Base-by-base conservation (phyloP, 495 filamentous ascomycete genomes). In the Aspergillus ellipticus region DNA sequence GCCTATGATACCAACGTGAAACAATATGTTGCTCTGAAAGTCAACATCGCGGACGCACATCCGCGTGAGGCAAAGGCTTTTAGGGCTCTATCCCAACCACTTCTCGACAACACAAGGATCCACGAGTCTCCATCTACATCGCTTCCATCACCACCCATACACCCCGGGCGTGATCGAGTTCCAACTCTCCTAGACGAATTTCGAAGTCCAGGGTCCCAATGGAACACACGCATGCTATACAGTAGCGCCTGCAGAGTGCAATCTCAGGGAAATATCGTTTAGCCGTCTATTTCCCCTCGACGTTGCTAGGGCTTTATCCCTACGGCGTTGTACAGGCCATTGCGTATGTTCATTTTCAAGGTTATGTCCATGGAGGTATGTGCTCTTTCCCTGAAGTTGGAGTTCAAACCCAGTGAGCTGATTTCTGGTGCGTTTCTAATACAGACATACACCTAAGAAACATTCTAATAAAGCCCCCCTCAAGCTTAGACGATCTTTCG, bases 391-490 rank as follows among this genome's bases (percentile, higher is more conserved):
- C 13, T 1, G 39, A 42, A 37, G 24, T 17, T 42, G 19, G 10
- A 4, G 5, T 26, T 54, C 39, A 33, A 13, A 4, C 28, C 11
- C 15, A 22, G 10, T 17, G 11, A 51, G 20, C 56, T 53, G 43
- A 59, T 41, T 41, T 49, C n/a, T n/a, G n/a, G n/a, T n/a, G n/a
- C n/a, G n/a, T 24, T 46, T 22, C 21, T 2, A 24, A 26, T 57
- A 21, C 58, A 72, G 67, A 75, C 64, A 59, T 76, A 26, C 72
- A 75, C 54, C 49, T 74, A 7, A 46, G 62, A 9, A 78, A 76
- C 26, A 39, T 70, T 17, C 53, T 76, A 9, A 48, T 74, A 20
- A 67, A 73, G 41, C 58, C 73, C 1, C 71, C 71, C 15, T 62
- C 55, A 9, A 60, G 43, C 28, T 62, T 76, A 42, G 56, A 54